Evolutionary conservation across 1,284 basidiomycete genomes (phyloP), one percentile per base, ranked within the genome.

Genomic region (Trametes pubescens): DNA sequence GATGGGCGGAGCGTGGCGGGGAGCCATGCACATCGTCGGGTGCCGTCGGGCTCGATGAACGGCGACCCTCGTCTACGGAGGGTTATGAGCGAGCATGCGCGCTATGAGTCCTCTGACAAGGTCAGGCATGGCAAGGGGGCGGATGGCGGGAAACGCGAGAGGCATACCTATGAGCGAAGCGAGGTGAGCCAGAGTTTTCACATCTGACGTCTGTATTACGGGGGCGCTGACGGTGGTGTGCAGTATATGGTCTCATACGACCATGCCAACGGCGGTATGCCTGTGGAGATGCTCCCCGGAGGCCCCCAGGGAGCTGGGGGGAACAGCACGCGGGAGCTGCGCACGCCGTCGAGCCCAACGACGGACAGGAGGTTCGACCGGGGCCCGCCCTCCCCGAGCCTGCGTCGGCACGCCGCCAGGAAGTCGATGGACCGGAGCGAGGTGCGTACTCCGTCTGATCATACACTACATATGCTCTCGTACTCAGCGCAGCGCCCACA

Each of bases 181-280:
- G 75, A 76, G 73, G 75, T 75, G 53, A 52, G 71, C 11, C 9
- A 35, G 35, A 21, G 6, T 22, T 21, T 21, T 29, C 21, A 47
- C 32, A 5, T 26, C 44, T n/a, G 3, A 7, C 21, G 8, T 21
- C 26, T 59, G 32, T 22, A 46, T 7, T 18, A 48, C 4, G 26
- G 26, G 16, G 26, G 54, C 24, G 37, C 57, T 61, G 32, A 64
- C 16, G 24, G 4, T 16, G 16, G 22, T 18, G 46, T 0, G 18
- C 52, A 76, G 75, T 76, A 75, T 60, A 73, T 76, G 65, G 69
- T 76, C 22, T 70, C 72, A 1, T 75, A 74, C 62, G 69, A 71
- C 29, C 66, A 70, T 11, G 59, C 63, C 18, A 65, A 66, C 46
- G 62, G 46, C 32, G 69, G 66, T 2, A 51, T 65, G 4, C 67